Percentiles rank a stretch among this genome's conserved stretches.
These are phyloP conservation scores for Agrocybe pediades DNA, from an alignment of 768 basidiomycete genomes.

Conservation along the genomic window DNA sequence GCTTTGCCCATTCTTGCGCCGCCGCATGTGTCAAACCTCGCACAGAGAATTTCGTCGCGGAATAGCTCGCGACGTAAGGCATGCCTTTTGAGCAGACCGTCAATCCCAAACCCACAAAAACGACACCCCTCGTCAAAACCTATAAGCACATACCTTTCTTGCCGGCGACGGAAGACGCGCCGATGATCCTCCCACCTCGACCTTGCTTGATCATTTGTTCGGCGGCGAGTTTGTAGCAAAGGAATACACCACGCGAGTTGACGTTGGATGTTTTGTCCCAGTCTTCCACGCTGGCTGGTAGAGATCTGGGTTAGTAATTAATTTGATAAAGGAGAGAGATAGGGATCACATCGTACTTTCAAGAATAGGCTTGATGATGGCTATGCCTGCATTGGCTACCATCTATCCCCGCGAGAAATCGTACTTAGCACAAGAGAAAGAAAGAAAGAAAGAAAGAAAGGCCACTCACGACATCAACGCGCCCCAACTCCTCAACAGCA, in stretches of 20 bases:
- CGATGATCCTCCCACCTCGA: not conserved
- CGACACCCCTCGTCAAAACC: no score
- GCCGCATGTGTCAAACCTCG: conserved; percentile 38
- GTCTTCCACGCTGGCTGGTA: conserved; percentile 32
- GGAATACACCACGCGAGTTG: not conserved
- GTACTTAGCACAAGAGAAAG: not conserved
- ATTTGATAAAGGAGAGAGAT: not conserved
- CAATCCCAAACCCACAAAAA: no score
- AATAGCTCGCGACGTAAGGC: conserved; percentile 21
- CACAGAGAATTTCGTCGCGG: conserved; percentile 37
- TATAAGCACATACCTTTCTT: not conserved
- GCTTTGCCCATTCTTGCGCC: conserved; percentile 35
- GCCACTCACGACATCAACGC: conserved; percentile 46
- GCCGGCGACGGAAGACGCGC: not conserved
- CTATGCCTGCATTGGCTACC: conserved; percentile 48
- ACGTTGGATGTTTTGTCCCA: conserved; percentile 24
- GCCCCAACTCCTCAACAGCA: conserved; percentile 34
- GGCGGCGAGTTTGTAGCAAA: not conserved
- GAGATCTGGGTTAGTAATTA: not conserved
- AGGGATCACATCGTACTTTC: conserved; percentile 21
- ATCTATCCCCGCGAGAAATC: conserved; percentile 25
- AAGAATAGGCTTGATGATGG: conserved; percentile 14
- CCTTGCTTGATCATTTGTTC: conserved; percentile 1
- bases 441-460: not conserved
- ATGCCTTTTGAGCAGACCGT: no score